Conservation (phyloP, 225 moss, liverwort and hornwort species). For the Pseudoscleropodium purum region DNA sequence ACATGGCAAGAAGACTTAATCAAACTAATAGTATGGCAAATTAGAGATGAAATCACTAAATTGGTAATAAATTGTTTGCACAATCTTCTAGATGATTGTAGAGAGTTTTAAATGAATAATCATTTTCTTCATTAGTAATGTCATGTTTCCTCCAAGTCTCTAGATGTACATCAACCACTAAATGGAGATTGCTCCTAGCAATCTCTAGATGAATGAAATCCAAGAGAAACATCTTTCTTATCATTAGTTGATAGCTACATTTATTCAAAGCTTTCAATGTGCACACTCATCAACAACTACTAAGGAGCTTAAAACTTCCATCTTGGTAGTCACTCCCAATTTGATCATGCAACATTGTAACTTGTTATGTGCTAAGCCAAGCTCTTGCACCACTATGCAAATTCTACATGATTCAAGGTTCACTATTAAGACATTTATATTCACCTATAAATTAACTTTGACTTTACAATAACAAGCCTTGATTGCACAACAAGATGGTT, state of each 20-base stretch:
- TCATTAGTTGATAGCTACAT: too few species aligned
- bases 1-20: neutral
- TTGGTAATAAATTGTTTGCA: neutral
- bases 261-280: neutral
- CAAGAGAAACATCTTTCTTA: neutral
- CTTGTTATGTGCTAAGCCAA: neutral
- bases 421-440: neutral
- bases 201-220: neutral
- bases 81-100: neutral
- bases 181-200: neutral
- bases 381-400: fast-evolving
- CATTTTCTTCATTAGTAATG: neutral
- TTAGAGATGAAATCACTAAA: neutral
- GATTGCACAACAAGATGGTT: neutral
- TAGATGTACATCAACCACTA: neutral
- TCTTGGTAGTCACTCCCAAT: fast-evolving
- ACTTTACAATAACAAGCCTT: neutral
- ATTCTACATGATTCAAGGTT: neutral
- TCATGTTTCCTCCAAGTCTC: neutral
- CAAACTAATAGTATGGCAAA: neutral
- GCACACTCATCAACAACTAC: neutral
- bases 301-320: neutral
- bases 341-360: fast-evolving
- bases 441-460: neutral
- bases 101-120: neutral